A percentile compares a stretch with the other conserved stretches of the same genome.
These are phyloP conservation scores for Pholiota adiposa DNA, from an alignment of 1,284 basidiomycete genomes.

Conservation along the genomic window DNA sequence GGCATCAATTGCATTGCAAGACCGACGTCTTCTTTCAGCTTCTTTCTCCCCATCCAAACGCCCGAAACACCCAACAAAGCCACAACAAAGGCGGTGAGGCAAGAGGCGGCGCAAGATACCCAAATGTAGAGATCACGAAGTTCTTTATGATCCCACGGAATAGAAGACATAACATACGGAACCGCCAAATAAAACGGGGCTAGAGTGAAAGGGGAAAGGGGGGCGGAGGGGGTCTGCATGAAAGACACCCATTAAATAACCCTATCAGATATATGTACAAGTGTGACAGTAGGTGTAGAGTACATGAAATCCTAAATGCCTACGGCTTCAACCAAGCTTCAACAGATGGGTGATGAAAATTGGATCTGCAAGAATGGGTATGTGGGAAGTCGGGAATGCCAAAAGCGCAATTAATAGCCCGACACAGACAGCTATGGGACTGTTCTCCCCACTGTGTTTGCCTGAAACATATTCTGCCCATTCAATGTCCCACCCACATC, in stretches of 20 bases:
- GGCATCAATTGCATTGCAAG: not conserved
- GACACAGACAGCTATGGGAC: not conserved
- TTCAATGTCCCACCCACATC: not conserved
- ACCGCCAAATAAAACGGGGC: not conserved
- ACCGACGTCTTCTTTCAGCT: not conserved
- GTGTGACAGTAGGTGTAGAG: not conserved
- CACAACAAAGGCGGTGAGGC: not conserved
- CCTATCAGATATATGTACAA: not conserved
- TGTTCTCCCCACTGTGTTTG: not conserved
- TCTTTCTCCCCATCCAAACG: not conserved
- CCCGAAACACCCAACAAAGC: not conserved
- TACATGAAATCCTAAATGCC: not conserved
- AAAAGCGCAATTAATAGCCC: not conserved
- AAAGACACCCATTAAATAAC: not conserved
- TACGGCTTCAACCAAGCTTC: not conserved
- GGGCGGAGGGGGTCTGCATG: not conserved
- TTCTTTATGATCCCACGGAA: not conserved
- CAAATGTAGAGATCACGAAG: not conserved
- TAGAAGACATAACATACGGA: not conserved
- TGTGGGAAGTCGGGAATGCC: not conserved
- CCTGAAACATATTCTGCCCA: not conserved
- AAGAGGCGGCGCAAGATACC: not conserved
- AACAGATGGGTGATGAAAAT: no score
- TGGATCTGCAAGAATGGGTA: not conserved
- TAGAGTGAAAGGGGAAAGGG: not conserved